Base-by-base conservation (phyloP, 805 yeast genomes). In the Tetrapisispora arboricola region DNA sequence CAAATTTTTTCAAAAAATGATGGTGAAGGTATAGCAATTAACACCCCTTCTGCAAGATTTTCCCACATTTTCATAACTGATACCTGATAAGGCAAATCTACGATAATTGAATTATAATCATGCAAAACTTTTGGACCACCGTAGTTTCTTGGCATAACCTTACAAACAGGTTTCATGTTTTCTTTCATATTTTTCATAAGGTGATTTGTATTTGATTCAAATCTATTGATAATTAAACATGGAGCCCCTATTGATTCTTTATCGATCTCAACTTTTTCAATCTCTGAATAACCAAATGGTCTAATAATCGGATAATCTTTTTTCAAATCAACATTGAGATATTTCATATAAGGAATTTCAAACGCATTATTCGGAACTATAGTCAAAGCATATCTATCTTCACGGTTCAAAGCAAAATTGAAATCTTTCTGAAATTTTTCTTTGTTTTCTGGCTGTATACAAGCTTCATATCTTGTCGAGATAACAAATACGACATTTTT, bases 61-160 rank as follows among this genome's bases (percentile, higher is more conserved):
- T 44, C 47, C 47, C 47, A 44, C 47, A 44, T 44, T 17, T 44
- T 44, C 47, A 44, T 44, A 6, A 38, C 31, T 9, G 46, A 44
- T 19, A 44, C 46, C 29, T 44, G 46, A 32, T 44, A 44, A 3
- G 47, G 47, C 28, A 44, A 28, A 32, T 44, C 44, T 2, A 41
- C 40, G 5, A 44, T 36, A 17, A 44, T 30, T 2, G 47, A 44
- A 6, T 32, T 19, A 24, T 44, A 44, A 24, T 34, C 12, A n/a
- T 31, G 24, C 28, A 44, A 28, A 2, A 44, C 38, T 27, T 29
- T 32, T 18, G 47, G 42, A 4, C 47, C 47, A 31, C 47, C 47
- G 26, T 44, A 44, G 8, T 38, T 30, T 10, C 22, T 11, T 7
- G 19, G 22, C 15, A 44, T 18, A 11, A 39, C 19, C 21, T 44